Evolutionary conservation across 768 basidiomycete genomes (phyloP), one percentile per base, ranked within the genome.

Genomic region (Boletellus sp.): DNA sequence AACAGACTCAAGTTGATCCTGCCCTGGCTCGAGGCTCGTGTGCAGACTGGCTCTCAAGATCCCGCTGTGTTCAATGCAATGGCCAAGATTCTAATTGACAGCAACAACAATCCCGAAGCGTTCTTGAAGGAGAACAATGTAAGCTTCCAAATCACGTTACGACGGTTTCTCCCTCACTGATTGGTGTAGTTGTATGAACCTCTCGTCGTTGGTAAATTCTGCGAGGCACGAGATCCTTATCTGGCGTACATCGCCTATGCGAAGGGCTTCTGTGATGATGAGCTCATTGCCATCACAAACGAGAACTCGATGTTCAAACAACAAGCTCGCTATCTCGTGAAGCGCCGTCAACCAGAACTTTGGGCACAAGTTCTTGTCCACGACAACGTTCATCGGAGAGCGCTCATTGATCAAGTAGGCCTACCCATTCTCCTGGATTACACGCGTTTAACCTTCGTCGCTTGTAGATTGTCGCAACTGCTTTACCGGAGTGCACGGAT

Each of bases 281-380:
- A 99, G 70, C 80, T 99, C 52, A 94, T 99, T 63, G 69, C 83
- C 19, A 95, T 99, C 68, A 98, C 96, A 42, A 98, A 98, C 65
- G 94, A 95, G 57, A 99, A 99, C 74, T 86, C 94, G 12, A 99
- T 99, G 96, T 99, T 94, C 81, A 99, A 98, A 72, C 95, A 99
- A 63, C 96, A 98, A 70, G 91, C 96, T 45, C 87, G 96, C 24
- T 99, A 99, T 72, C 83, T 99, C 50, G 90, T 97, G 64, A 96
- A 94, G 72, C 86, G 96, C 59, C 90, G 96, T 54, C 85, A 91
- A 54, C 83, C 89, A 15, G 96, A 98, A 53, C 82, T 99, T 26
- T 99, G 96, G 96, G 83, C 87, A 2, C 93, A 97, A 70, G 96
- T 99, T 32, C 84, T 99, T 48, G 76, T 81, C 11, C 78, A 81